Conservation (phyloP, 1,139 yeast species). For the Meyerozyma guilliermondii region DNA sequence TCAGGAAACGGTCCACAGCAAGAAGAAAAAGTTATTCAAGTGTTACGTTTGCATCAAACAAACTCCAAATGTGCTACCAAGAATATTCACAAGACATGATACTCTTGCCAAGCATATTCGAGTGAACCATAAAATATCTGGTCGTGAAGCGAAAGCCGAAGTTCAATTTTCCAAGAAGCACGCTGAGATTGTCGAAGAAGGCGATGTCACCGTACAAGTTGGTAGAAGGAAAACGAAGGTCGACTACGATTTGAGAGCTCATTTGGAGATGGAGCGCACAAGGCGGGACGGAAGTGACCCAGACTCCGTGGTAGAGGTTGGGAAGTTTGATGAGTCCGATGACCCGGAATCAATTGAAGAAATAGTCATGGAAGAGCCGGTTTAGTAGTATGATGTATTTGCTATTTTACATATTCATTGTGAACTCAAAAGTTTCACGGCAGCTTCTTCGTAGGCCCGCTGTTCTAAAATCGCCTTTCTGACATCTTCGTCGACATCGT, state of each 20-base stretch:
- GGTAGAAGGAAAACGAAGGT: slow-evolving; percentile 46
- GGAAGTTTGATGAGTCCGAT: background rate
- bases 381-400: background rate
- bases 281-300: background rate
- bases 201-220: slow-evolving; percentile 43
- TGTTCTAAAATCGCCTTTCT: slow-evolving; percentile 62
- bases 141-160: slow-evolving; percentile 58
- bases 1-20: slow-evolving; percentile 93
- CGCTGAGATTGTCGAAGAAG: slow-evolving; percentile 35
- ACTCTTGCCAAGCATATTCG: slow-evolving; percentile 91
- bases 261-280: slow-evolving; percentile 30
- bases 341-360: background rate
- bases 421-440: background rate
- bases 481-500: slow-evolving; percentile 52
- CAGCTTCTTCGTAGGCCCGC: slow-evolving; percentile 47
- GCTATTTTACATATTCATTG: background rate
- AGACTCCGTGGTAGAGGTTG: background rate
- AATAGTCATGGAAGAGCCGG: background rate
- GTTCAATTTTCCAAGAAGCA: slow-evolving; percentile 45
- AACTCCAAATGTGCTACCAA: slow-evolving; percentile 42
- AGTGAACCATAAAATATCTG: slow-evolving; percentile 75
- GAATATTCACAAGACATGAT: slow-evolving; percentile 90
- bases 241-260: slow-evolving; percentile 44
- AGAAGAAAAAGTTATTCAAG: slow-evolving; percentile 77
- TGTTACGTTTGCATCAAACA: slow-evolving; percentile 81